Conservation (phyloP, 106 monocot species). For the Cymbidium sinense region DNA sequence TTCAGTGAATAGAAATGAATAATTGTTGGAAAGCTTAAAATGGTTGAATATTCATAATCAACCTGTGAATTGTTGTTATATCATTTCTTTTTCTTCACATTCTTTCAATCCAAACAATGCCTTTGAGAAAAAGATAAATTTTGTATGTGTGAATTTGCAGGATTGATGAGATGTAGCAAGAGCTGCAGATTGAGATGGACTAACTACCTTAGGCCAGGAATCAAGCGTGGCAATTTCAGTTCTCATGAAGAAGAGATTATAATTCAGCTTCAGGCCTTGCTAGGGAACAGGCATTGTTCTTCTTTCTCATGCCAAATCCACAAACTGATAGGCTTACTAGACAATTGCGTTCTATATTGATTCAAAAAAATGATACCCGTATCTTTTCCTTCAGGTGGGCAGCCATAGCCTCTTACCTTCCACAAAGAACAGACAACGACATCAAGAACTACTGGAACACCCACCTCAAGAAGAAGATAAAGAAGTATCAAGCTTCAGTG, state of each 20-base stretch:
- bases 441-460: slow-evolving; percentile 92
- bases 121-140: not conserved
- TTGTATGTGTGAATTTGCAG: slow-evolving; percentile 6
- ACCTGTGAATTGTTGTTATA: too few species aligned
- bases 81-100: too few species aligned
- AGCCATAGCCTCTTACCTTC: slow-evolving; percentile 73
- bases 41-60: too few species aligned
- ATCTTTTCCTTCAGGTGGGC: slow-evolving; percentile 47
- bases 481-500: slow-evolving; percentile 13
- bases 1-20: too few species aligned
- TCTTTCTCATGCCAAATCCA: not conserved
- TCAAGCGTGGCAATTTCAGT: slow-evolving; percentile 4
- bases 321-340: not conserved
- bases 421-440: slow-evolving; percentile 74
- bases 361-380: not conserved
- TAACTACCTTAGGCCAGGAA: slow-evolving; percentile 10
- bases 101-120: too few species aligned
- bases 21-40: too few species aligned
- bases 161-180: slow-evolving; percentile 6
- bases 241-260: slow-evolving; percentile 3
- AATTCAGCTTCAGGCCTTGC: slow-evolving; percentile 5
- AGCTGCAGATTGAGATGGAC: slow-evolving; percentile 13
- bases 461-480: slow-evolving; percentile 73
- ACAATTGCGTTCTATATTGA: not conserved
- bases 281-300: slow-evolving; percentile 5